Evolutionary conservation across 2,329 filamentous ascomycete species (phyloP), one percentile per base, ranked within the genome.

Genomic region (Exophiala aquamarina): DNA sequence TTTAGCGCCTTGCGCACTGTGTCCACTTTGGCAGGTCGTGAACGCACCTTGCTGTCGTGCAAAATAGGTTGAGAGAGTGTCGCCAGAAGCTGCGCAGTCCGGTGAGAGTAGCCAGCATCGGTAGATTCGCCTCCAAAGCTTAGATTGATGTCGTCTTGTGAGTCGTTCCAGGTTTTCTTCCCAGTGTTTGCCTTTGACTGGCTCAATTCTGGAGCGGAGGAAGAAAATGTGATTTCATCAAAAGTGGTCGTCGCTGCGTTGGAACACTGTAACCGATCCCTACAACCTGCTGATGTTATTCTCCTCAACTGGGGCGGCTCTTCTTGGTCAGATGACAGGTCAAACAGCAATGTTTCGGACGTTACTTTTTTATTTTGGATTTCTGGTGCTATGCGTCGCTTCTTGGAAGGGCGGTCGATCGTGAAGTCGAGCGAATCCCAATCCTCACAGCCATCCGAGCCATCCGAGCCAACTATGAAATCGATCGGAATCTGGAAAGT

Each of bases 141-240:
- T 28, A 60, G 53, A 32, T 39, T 49, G 45, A 54, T 60, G 8
- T 58, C 53, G 4, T 59, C 58, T 11, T 61, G 35, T 21, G 52
- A 41, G 31, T 67, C 65, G 32, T 17, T 33, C 38, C 10, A n/a
- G 14, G 28, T 5, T 7, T 26, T n/a, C 15, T 7, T 26, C 15
- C 19, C 15, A 18, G 9, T 42, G 18, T 11, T 36, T 13, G 2
- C 32, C 36, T 41, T 40, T 23, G 40, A 45, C 5, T 37, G 44
- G 13, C 45, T 39, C 23, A 54, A 59, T 38, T 66, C 60, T 3
- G 61, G 64, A 0, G 64, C 64, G 14, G 70, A 69, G 4, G 70
- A 74, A 1, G 69, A 71, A 44, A 70, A 70, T 3, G 65, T 57
- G 50, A 73, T 71, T 2, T 70, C 66, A 54, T 72, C 71, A 2